A percentile compares a stretch with the other conserved stretches of the same genome.
phyloP scores from a whole-genome alignment of 2,329 filamentous ascomycete genomes.

The Apiospora pterosperma region DNA sequence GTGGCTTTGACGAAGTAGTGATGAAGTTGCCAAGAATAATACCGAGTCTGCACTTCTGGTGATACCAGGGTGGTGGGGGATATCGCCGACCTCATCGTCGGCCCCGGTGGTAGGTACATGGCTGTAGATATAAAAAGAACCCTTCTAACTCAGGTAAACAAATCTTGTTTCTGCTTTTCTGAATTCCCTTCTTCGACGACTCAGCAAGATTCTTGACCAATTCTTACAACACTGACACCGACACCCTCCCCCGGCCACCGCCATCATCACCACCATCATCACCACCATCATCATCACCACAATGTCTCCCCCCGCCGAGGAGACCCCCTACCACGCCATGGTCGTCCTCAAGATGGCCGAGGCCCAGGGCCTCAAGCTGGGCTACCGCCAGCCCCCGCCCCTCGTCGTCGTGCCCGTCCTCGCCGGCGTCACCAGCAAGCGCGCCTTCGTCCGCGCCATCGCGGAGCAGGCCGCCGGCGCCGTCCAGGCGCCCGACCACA shows the following conservation, averaged over 20 bases:
- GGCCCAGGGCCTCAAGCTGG: neutral
- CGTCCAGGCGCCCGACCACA: neutral
- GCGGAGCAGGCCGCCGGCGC: neutral
- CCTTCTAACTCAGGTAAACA: neutral
- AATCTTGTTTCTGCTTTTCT: neutral
- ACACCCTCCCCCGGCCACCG: neutral
- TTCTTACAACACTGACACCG: neutral
- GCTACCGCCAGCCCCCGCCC: neutral
- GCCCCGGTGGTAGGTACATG: neutral
- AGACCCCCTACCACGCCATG: neutral
- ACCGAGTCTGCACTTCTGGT: neutral
- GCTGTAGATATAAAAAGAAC: neutral
- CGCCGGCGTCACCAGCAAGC: neutral
- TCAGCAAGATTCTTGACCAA: neutral
- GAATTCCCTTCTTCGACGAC: neutral
- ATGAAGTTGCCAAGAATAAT: neutral
- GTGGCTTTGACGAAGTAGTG: too few species aligned
- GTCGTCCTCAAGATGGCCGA: neutral
- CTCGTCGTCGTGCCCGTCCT: neutral
- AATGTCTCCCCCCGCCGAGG: neutral
- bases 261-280: neutral
- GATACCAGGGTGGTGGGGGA: neutral
- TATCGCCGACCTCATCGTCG: neutral
- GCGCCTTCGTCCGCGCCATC: neutral
- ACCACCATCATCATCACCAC: neutral